These are phyloP conservation scores for Pestalotiopsis sp. DNA, from an alignment of 2,329 filamentous ascomycete genomes.

Conservation along the genomic window DNA sequence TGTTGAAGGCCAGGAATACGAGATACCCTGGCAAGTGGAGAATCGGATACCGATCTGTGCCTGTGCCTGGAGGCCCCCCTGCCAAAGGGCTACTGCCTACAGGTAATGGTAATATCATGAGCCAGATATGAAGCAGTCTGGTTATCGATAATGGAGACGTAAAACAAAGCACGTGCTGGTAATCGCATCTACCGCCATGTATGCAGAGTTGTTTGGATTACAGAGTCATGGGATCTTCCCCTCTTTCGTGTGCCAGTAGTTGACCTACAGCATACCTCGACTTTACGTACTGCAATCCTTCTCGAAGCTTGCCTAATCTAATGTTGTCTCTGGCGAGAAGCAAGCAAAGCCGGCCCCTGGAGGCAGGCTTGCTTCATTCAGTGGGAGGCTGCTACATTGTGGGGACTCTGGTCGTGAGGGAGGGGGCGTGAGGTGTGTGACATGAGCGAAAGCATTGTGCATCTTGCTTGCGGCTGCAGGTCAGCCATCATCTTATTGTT, in stretches of 20 bases:
- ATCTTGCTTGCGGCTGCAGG: slow-evolving; percentile 10
- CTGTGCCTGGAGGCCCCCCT: not conserved
- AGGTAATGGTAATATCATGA: not conserved
- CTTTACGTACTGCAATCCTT: slow-evolving; percentile 1
- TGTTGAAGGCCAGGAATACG: slow-evolving; percentile 2
- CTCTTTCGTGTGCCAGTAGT: not conserved
- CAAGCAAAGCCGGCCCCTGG: not conserved
- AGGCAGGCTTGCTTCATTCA: not conserved
- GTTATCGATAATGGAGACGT: not conserved
- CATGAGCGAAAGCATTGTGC: slow-evolving; percentile 3
- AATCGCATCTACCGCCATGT: not conserved
- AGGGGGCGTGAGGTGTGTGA: not conserved
- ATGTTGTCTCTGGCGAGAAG: not conserved
- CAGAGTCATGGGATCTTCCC: slow-evolving; percentile 3
- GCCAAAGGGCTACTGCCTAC: not conserved
- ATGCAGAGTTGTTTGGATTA: not conserved
- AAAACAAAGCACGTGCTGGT: not conserved
- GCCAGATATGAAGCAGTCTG: not conserved
- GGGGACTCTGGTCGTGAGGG: not conserved
- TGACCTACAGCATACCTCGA: not conserved
- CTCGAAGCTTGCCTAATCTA: not conserved
- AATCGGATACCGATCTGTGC: not conserved
- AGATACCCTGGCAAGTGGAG: not conserved
- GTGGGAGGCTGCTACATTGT: not conserved
- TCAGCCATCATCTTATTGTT: not conserved